phyloP scores from a whole-genome alignment of 129 eudicot species.

The Daucus carota region DNA sequence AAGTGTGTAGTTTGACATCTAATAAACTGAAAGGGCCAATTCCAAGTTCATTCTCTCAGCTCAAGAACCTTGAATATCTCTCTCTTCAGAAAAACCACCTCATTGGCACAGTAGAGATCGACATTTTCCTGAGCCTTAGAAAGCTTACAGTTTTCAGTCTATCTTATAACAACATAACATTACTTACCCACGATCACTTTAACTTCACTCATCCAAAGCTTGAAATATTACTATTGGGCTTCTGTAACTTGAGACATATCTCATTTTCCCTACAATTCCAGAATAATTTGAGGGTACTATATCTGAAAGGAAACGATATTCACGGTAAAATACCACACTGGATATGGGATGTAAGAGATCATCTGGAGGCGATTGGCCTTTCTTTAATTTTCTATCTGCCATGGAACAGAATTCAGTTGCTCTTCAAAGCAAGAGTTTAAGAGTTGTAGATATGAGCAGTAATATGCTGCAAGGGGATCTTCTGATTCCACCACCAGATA shows the following conservation, averaged over 20 bases:
- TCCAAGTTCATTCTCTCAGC: conserved; percentile 15
- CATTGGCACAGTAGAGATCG: conserved; percentile 15
- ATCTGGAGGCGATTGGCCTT: neutral
- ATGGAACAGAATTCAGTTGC: neutral
- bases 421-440: neutral
- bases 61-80: conserved; percentile 11
- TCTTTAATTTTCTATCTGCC: neutral
- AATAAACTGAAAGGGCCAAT: conserved; percentile 20
- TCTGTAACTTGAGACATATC: neutral
- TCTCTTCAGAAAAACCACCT: neutral
- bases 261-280: neutral
- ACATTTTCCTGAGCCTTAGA: conserved; percentile 11
- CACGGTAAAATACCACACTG: neutral
- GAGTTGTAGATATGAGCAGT: neutral
- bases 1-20: too few relatives aligned
- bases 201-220: neutral
- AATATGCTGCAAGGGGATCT: conserved; percentile 8
- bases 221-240: neutral
- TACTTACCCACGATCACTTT: conserved; percentile 8
- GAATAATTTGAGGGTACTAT: neutral
- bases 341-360: neutral
- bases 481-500: neutral
- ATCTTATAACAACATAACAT: conserved; percentile 13
- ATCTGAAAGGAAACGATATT: neutral
- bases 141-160: neutral